Base-by-base conservation (phyloP, 768 basidiomycete genomes). In the Lyophyllum atratum region DNA sequence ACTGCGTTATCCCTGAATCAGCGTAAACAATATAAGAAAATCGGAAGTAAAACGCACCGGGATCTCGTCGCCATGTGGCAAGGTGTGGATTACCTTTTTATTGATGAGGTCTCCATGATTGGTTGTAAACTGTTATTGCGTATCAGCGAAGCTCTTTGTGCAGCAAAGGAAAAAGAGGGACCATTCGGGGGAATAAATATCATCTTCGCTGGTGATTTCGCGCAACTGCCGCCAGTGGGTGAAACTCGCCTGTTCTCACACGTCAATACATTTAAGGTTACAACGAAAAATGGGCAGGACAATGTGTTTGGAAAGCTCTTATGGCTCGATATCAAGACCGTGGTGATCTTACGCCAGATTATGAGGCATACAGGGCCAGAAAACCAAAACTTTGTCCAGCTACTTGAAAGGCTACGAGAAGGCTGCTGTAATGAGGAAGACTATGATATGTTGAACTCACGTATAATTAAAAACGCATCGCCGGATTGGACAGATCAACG, bases 171-270 rank as follows among this genome's bases (percentile, higher is more conserved):
- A 19, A 66, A 60, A 22, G 37, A 44, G 0, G 14, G 31, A 21
- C 58, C 65, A 0, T 80, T 77, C 64, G 76, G 78, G 3, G 74
- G 76, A 0, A 64, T 79, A 0, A 79, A 74, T 44, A 56, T 79
- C 1, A 74, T 80, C 1, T 76, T 77, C 53, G 74, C 75, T 0
- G 77, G 79, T 0, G 76, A 80, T 53, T 79, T 81, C 55, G 67
- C 70, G 0, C 79, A 81, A 48, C 55, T 77, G 3, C 71, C 76
- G 0, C 78, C 78, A 10, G 68, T 80, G 0, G 59, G 62, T 0
- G 60, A 72, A 5, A 66, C 42, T 0, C 52, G 63, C 1, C 49
- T 79, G 10, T 72, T 22, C 24, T 21, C 21, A 10, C 43, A 25
- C 9, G 43, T 44, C 17, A 25, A 44, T 14, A 44, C 43, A 5